Base-by-base conservation (phyloP, 2,329 filamentous ascomycete genomes). In the Fusarium sulawesiense region DNA sequence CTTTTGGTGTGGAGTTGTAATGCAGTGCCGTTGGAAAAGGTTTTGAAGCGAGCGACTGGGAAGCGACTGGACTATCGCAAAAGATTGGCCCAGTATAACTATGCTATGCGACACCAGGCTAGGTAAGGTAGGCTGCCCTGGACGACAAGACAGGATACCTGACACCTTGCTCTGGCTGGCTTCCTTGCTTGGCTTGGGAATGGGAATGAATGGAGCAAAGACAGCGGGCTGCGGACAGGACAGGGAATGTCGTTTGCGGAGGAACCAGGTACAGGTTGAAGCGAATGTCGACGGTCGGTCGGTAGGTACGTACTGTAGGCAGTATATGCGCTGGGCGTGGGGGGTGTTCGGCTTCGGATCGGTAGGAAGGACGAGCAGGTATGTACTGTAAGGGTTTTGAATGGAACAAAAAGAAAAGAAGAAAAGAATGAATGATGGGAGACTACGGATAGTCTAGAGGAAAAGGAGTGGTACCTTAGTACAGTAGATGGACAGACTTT, bases 21-120 rank as follows among this genome's bases (percentile, higher is more conserved):
- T 70, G 66, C 48, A 70, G 62, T 56, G 42, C 61, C 42, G 64
- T 69, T 61, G 48, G 66, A 30, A 55, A 47, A 60, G 14, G 44
- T 44, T 62, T 62, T 56, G 67, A 70, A 68, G 66, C 57, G 67
- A 70, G 51, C 57, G 63, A 67, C 62, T 64, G 66, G 54, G 63
- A 67, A 64, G 34, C 42, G 45, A 51, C 45, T 46, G 51, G 45
- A 48, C 45, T 46, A 48, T 58, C 51, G 66, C 61, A 67, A 62
- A 37, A 56, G 65, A 54, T 60, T 46, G 29, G 51, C 27, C 41
- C 44, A 20, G 23, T 53, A 53, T 53, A 53, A 37, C 49, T 53
- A 42, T 53, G 49, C 49, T 34, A 53, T 41, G 60, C 60, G 34
- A 37, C 34, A 37, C 34, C 34, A 37, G 10, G 18, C 34, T 37